Conservation (phyloP, 179 eudicot genomes). For the Drosera spatulata region DNA sequence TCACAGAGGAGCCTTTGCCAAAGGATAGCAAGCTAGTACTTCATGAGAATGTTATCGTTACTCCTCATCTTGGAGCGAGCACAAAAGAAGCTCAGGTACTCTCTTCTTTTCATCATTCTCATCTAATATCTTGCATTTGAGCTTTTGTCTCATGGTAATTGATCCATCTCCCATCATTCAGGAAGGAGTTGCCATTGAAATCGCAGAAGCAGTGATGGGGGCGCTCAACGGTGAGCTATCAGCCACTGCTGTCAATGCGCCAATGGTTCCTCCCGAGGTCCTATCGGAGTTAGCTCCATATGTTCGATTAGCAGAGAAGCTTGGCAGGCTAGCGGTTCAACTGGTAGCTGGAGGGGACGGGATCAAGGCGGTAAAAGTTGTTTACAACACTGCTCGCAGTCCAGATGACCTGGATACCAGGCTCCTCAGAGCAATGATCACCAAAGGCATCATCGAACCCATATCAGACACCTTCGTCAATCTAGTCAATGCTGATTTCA, state of each 20-base stretch:
- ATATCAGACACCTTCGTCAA: slow-evolving; percentile 52
- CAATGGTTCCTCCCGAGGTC: slow-evolving; percentile 11
- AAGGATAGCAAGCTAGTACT: slow-evolving; percentile 61
- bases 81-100: slow-evolving; percentile 86
- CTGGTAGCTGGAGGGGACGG: slow-evolving; percentile 54
- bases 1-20: slow-evolving; percentile 60
- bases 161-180: background rate
- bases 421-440: slow-evolving; percentile 70
- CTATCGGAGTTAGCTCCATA: slow-evolving; percentile 63
- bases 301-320: slow-evolving; percentile 54
- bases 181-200: slow-evolving; percentile 13
- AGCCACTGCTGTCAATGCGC: slow-evolving; percentile 13
- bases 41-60: slow-evolving; percentile 63
- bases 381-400: slow-evolving; percentile 43
- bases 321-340: slow-evolving; percentile 1
- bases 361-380: slow-evolving; percentile 46
- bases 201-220: slow-evolving; percentile 10
- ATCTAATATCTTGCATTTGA: background rate
- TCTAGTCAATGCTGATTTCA: slow-evolving; percentile 60
- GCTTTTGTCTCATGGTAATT: too few relatives aligned
- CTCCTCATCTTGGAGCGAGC: slow-evolving; percentile 96
- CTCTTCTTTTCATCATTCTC: background rate
- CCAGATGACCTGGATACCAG: slow-evolving; percentile 70
- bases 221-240: slow-evolving; percentile 8
- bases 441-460: slow-evolving; percentile 76